phyloP scores from a whole-genome alignment of 306 rosid genomes.

The Oemleria cerasiformis region DNA sequence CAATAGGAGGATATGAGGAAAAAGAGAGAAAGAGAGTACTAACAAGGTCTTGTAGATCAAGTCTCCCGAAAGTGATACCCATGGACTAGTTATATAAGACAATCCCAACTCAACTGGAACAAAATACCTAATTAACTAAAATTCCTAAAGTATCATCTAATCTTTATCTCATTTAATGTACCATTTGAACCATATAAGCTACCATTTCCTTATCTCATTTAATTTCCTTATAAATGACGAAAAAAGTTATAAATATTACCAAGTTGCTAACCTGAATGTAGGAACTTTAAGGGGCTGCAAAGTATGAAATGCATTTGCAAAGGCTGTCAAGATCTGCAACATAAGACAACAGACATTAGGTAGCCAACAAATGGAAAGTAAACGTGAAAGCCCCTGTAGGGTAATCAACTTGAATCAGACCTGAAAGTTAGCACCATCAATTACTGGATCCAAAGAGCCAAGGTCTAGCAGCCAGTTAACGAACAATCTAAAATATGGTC shows the following conservation, averaged over 20 bases:
- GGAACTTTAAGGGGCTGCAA: conserved; percentile 95
- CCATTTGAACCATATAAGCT: neutral
- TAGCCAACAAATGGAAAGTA: conserved; percentile 9
- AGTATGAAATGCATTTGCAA: conserved; percentile 88
- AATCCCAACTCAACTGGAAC: neutral
- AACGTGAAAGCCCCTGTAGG: no score
- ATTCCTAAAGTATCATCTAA: neutral
- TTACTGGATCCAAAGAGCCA: conserved; percentile 77
- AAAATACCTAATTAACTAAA: neutral
- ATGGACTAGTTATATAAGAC: neutral
- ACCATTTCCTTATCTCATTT: neutral
- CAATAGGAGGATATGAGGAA: neutral
- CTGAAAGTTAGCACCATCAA: conserved; percentile 92
- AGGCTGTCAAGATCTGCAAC: conserved; percentile 74
- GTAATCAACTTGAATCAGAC: conserved; percentile 27
- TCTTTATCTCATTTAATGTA: neutral
- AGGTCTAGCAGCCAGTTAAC: conserved; percentile 89
- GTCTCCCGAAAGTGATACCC: neutral
- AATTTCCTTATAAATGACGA: conserved; percentile 12
- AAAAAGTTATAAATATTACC: neutral
- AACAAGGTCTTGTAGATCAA: neutral
- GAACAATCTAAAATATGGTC: conserved; percentile 92
- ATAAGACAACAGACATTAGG: conserved; percentile 20
- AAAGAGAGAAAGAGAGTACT: neutral
- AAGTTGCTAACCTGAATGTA: conserved; percentile 68